Percentiles rank a stretch among this genome's conserved stretches.
These are phyloP conservation scores for Ceratocystis ficicola DNA, from an alignment of 2,329 filamentous ascomycete species.

Conservation along the genomic window DNA sequence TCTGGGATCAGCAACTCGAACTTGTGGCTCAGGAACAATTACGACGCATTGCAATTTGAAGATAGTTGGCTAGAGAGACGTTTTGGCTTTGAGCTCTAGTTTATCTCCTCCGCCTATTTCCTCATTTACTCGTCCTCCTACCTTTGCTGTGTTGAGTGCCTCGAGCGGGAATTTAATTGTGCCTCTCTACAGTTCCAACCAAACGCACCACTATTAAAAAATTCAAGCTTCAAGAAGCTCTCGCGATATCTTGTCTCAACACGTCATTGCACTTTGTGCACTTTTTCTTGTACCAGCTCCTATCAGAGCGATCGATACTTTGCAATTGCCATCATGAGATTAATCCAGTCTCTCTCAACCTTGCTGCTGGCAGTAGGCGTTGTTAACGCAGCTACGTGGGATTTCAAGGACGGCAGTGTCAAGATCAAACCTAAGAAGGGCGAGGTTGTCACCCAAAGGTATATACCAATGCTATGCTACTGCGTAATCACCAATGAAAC, in stretches of 20 bases:
- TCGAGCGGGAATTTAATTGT: constrained; percentile 11
- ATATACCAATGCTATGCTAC: constrained; percentile 32
- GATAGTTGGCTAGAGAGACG: constrained; percentile 2
- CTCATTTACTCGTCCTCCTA: not conserved
- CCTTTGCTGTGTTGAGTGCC: not conserved
- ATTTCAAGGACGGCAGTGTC: constrained; percentile 60
- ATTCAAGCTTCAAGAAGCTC: constrained; percentile 6
- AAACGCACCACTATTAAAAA: not conserved
- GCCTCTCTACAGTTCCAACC: constrained; percentile 10
- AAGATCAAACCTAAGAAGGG: constrained; percentile 54
- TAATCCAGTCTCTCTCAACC: constrained; percentile 28
- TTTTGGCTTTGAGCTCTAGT: constrained; percentile 5
- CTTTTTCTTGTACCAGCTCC: constrained; percentile 21
- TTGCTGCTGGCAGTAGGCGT: constrained; percentile 39
- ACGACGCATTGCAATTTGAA: constrained; percentile 5
- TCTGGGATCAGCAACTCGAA: not conserved
- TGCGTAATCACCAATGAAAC: too few species aligned
- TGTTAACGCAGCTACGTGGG: constrained; percentile 50
- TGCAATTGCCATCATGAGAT: constrained; percentile 15
- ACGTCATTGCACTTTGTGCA: constrained; percentile 9
- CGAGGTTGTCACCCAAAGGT: constrained; percentile 54
- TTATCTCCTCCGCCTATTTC: not conserved
- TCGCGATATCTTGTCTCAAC: constrained; percentile 9
- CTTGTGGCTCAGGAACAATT: not conserved
- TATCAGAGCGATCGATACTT: not conserved